Evolutionary conservation across 441 rosid genomes (phyloP).

Genomic region (Brassica balearica): DNA sequence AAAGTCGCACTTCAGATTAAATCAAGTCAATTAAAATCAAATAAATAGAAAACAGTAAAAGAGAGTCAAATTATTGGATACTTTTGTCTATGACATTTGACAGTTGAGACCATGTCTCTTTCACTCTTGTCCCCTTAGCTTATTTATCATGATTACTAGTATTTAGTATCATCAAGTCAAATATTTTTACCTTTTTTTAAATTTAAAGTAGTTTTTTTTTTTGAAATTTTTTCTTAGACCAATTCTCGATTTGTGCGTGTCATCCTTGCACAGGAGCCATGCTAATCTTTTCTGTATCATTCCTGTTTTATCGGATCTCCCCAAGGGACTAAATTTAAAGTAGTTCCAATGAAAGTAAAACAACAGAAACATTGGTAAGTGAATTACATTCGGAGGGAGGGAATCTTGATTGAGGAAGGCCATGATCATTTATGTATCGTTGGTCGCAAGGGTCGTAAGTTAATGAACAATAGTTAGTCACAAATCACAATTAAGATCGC

Average conservation of each 20-base stretch:
- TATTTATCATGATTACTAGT: conserved; percentile 30
- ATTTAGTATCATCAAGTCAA: conserved; percentile 38
- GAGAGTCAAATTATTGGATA: conserved; percentile 45
- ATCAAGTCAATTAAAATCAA: conserved; percentile 26
- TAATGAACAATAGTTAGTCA: too few species aligned
- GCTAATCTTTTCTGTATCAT: too few species aligned
- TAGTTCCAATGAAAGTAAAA: conserved; percentile 12
- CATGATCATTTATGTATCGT: too few species aligned
- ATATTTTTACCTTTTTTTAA: conserved; percentile 16
- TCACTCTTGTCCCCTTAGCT: conserved; percentile 44
- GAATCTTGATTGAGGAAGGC: too few species aligned
- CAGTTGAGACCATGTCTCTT: conserved; percentile 43
- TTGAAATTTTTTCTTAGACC: too few species aligned
- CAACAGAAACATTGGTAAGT: conserved; percentile 7
- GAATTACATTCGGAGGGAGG: conserved; percentile 9
- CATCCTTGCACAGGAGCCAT: too few species aligned
- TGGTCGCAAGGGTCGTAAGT: too few species aligned
- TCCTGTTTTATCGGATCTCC: too few species aligned
- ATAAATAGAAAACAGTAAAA: conserved; percentile 9
- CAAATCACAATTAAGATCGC: too few species aligned
- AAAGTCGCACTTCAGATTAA: conserved; percentile 19
- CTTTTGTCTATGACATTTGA: conserved; percentile 37
- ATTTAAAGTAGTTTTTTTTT: too few species aligned
- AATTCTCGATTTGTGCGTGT: too few species aligned
- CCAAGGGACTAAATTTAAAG: too few species aligned